Percentiles rank a stretch among this genome's conserved stretches.
phyloP scores from a whole-genome alignment of 139 green algal genomes.

The Bryopsis sp. region DNA sequence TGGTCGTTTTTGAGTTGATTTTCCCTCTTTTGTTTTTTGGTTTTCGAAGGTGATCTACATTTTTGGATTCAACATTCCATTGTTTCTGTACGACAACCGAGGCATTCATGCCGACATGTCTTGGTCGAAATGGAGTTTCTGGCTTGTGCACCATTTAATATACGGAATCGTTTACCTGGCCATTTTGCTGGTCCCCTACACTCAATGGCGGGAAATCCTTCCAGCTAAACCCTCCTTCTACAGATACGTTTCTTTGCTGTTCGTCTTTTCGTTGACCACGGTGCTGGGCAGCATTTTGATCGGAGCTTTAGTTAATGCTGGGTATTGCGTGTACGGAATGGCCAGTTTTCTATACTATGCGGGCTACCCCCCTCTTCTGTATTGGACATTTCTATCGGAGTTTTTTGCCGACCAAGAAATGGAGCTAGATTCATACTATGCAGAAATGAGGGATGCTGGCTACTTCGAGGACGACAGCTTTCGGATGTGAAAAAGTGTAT shows the following conservation, averaged over 20 bases:
- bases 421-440: constrained; percentile 38
- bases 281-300: constrained; percentile 22
- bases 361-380: constrained; percentile 36
- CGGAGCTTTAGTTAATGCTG: constrained; percentile 12
- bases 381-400: constrained; percentile 46
- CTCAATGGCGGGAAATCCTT: constrained; percentile 31
- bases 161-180: constrained; percentile 27
- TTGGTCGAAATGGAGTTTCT: constrained; percentile 50
- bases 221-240: constrained; percentile 46
- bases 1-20: too few species aligned
- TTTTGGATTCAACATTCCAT: constrained; percentile 31
- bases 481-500: neutral
- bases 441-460: constrained; percentile 39
- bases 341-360: constrained; percentile 35
- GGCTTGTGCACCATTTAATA: constrained; percentile 31
- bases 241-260: constrained; percentile 33
- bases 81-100: constrained; percentile 29
- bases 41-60: constrained; percentile 34
- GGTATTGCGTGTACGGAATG: constrained; percentile 43
- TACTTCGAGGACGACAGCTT: constrained; percentile 27
- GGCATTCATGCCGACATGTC: constrained; percentile 20
- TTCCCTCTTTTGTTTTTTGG: too few species aligned
- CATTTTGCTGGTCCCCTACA: constrained; percentile 38
- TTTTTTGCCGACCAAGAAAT: constrained; percentile 37
- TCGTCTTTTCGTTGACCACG: constrained; percentile 23